Conservation (phyloP, 306 rosid genomes). For the Hylodesmum podocarpum region DNA sequence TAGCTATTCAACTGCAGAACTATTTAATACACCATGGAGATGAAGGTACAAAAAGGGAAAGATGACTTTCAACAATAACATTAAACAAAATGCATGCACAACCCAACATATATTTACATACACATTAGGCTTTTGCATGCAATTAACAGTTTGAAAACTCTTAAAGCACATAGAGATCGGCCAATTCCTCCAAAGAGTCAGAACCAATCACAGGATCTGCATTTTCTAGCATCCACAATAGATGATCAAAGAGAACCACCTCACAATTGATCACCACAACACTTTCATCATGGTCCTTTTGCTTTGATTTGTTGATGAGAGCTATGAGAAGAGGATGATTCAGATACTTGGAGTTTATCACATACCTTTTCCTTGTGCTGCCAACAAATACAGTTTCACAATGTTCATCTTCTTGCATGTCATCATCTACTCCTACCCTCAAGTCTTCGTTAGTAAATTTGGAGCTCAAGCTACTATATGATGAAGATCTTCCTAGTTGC, state of each 20-base stretch:
- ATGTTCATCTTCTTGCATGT: slow-evolving; percentile 23
- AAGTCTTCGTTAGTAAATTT: slow-evolving; percentile 61
- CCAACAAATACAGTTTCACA: slow-evolving; percentile 67
- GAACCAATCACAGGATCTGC: slow-evolving; percentile 66
- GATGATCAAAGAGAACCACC: slow-evolving; percentile 88
- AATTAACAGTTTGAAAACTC: not conserved
- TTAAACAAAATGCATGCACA: not conserved
- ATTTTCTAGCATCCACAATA: slow-evolving; percentile 87
- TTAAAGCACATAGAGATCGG: slow-evolving; percentile 70
- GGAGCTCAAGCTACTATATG: slow-evolving; percentile 64
- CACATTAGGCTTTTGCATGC: not conserved
- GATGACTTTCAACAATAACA: not conserved
- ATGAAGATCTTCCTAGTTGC: slow-evolving; percentile 74
- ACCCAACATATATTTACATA: not conserved
- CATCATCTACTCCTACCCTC: slow-evolving; percentile 23
- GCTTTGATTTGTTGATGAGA: slow-evolving; percentile 62
- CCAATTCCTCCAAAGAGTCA: slow-evolving; percentile 82
- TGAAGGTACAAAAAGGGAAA: not conserved
- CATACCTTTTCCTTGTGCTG: slow-evolving; percentile 70
- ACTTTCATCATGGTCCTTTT: slow-evolving; percentile 26
- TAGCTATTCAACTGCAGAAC: not conserved
- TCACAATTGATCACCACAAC: slow-evolving; percentile 72
- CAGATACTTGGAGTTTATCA: slow-evolving; percentile 60
- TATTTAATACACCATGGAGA: not conserved
- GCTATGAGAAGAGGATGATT: slow-evolving; percentile 71